Conservation (phyloP, 192 early-diverging fungal species). For the Backusella mclennaniae region DNA sequence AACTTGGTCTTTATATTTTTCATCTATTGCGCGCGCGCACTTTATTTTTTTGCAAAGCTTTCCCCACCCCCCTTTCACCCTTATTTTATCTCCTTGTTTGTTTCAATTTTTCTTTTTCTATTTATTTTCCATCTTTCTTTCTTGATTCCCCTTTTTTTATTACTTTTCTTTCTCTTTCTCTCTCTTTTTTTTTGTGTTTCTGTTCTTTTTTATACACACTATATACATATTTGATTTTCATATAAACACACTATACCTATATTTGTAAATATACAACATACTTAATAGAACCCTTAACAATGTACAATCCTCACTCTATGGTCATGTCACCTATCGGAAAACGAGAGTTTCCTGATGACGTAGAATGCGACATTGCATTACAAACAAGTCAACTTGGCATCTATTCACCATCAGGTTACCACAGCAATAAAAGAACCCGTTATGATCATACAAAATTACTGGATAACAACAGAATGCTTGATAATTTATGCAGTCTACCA, state of each 20-base stretch:
- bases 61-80: background rate
- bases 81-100: slow-evolving; percentile 17
- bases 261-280: background rate
- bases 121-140: slow-evolving; percentile 2
- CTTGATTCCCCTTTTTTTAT: background rate
- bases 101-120: slow-evolving; percentile 9
- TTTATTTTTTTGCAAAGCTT: background rate
- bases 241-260: background rate
- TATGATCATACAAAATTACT: slow-evolving; percentile 8
- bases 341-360: background rate
- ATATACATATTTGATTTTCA: slow-evolving; percentile 7
- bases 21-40: background rate
- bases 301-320: slow-evolving; percentile 7
- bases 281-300: background rate
- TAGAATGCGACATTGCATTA: slow-evolving; percentile 4
- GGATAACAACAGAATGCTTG: slow-evolving; percentile 1
- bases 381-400: slow-evolving; percentile 8
- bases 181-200: background rate
- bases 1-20: background rate
- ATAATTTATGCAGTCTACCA: slow-evolving; percentile 17
- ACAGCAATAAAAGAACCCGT: background rate
- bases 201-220: background rate
- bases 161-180: background rate
- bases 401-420: background rate
- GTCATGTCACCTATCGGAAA: slow-evolving; percentile 9